A percentile compares a stretch with the other conserved stretches of the same genome.
Conservation (phyloP, 345 rosid genomes). For the Raphanus raphanistrum region DNA sequence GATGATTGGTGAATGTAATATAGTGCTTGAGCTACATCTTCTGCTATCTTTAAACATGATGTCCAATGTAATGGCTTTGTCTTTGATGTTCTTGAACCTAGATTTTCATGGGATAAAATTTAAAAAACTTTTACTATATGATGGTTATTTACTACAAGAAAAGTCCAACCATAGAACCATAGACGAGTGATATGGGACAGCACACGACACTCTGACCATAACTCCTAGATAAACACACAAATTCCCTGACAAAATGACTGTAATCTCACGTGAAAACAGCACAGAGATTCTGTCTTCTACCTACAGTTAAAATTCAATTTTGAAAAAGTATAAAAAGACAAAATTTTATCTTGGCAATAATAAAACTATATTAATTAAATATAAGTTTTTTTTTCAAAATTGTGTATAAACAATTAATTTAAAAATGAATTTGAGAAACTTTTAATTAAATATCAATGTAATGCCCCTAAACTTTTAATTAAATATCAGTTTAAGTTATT, state of each 20-base stretch:
- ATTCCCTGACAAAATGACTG: conserved; percentile 34
- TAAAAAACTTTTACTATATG: neutral
- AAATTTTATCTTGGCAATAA: neutral
- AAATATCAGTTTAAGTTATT: neutral
- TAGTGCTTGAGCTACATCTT: conserved; percentile 84
- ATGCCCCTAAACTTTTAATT: neutral
- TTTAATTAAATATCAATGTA: neutral
- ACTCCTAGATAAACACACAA: conserved; percentile 29
- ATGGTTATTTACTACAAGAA: neutral
- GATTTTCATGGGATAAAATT: neutral
- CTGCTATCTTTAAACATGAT: conserved; percentile 93
- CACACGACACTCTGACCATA: conserved; percentile 12
- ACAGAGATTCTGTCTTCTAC: conserved; percentile 24
- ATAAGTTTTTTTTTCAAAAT: neutral
- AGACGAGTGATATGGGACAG: conserved; percentile 4
- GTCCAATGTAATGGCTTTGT: conserved; percentile 95
- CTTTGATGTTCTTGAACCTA: conserved; percentile 60
- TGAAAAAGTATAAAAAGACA: neutral
- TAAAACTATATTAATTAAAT: neutral
- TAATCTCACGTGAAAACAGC: conserved; percentile 37
- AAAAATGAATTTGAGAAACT: neutral
- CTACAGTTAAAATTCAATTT: conserved; percentile 11
- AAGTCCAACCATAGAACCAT: neutral
- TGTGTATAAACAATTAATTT: neutral
- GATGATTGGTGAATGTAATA: conserved; percentile 76